These are phyloP conservation scores for Albatrellus sp. DNA, from an alignment of 1,284 basidiomycete genomes.

Conservation along the genomic window DNA sequence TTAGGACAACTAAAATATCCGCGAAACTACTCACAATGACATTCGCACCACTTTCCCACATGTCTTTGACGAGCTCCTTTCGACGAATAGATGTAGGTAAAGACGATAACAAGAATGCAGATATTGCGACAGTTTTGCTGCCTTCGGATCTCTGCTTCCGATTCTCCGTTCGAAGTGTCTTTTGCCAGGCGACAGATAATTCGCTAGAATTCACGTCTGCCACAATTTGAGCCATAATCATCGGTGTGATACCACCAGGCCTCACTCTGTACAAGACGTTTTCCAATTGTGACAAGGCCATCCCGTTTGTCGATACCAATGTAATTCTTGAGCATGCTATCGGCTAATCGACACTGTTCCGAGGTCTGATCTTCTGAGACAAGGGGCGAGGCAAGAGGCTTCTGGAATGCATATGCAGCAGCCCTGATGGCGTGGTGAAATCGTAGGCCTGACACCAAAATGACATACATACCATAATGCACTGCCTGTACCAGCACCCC, in stretches of 20 bases:
- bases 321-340: slow-evolving; percentile 46
- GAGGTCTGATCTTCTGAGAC: slow-evolving; percentile 12
- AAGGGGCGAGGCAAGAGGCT: slow-evolving; percentile 10
- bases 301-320: slow-evolving; percentile 61
- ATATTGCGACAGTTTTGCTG: slow-evolving; percentile 58
- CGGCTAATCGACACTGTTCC: slow-evolving; percentile 26
- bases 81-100: slow-evolving; percentile 51
- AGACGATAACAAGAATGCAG: slow-evolving; percentile 76
- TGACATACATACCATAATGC: slow-evolving; percentile 59
- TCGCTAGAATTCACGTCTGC: slow-evolving; percentile 35
- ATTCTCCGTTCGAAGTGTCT: slow-evolving; percentile 37
- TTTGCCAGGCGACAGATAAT: slow-evolving; percentile 41
- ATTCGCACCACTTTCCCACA: slow-evolving; percentile 85
- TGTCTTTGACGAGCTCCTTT: slow-evolving; percentile 62
- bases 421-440: slow-evolving; percentile 32
- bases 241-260: slow-evolving; percentile 1
- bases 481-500: slow-evolving; percentile 66
- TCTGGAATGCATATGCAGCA: slow-evolving; percentile 49
- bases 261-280: slow-evolving; percentile 46
- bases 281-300: slow-evolving; percentile 53
- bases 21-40: slow-evolving; percentile 41
- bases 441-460: slow-evolving; percentile 1
- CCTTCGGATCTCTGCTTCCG: slow-evolving; percentile 25
- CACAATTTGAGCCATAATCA: slow-evolving; percentile 2
- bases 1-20: slow-evolving; percentile 3